Evolutionary conservation across 768 basidiomycete genomes (phyloP).

Genomic region (Boletales sp.): DNA sequence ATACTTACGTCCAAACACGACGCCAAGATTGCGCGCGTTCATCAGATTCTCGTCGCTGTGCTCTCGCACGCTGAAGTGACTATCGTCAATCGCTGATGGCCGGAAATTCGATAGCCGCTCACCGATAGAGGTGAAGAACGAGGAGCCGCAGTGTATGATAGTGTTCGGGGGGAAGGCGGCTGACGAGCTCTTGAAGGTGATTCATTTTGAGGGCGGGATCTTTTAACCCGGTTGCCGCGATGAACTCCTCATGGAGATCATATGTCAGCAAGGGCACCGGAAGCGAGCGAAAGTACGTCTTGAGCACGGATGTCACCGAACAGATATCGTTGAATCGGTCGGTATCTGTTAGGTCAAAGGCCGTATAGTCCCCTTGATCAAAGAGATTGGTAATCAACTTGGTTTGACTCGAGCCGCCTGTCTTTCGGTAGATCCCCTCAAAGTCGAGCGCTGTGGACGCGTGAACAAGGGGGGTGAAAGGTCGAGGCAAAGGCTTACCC

Average conservation of each 20-base stretch:
- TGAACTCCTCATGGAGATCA: slow-evolving; percentile 88
- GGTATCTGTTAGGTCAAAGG: slow-evolving; percentile 84
- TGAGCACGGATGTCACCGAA: slow-evolving; percentile 93
- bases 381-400: slow-evolving; percentile 93
- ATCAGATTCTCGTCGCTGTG: slow-evolving; percentile 78
- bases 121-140: slow-evolving; percentile 88
- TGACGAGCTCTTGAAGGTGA: slow-evolving; percentile 63
- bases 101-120: slow-evolving; percentile 17
- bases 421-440: slow-evolving; percentile 98
- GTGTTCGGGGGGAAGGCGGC: slow-evolving; percentile 80
- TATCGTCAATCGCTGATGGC: background rate
- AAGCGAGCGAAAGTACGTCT: slow-evolving; percentile 92
- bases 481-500: slow-evolving; percentile 46
- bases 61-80: slow-evolving; percentile 49
- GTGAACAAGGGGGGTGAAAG: background rate
- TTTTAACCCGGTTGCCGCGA: slow-evolving; percentile 65
- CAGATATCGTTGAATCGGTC: slow-evolving; percentile 97
- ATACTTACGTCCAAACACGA: slow-evolving; percentile 95
- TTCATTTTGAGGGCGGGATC: slow-evolving; percentile 59
- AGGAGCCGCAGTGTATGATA: slow-evolving; percentile 79
- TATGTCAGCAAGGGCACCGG: slow-evolving; percentile 89
- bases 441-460: slow-evolving; percentile 75
- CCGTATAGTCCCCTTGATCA: slow-evolving; percentile 83
- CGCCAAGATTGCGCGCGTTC: slow-evolving; percentile 92
- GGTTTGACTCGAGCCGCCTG: slow-evolving; percentile 87